Conservation (phyloP, 2,329 filamentous ascomycete genomes). For the Clarireedia paspali region DNA sequence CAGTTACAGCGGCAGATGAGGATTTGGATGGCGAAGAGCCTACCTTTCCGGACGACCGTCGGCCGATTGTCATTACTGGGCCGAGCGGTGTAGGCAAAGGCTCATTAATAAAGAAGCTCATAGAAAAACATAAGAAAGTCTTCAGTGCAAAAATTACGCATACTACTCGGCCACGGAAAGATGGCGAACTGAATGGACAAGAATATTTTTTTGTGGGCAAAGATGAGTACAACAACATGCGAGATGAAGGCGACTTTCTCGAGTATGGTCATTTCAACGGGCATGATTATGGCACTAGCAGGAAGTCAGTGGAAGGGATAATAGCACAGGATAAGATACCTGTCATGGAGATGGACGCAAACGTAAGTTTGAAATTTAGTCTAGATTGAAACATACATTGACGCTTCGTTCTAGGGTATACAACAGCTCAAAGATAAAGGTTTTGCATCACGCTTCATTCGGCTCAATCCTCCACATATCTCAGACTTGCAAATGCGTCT, state of each 20-base stretch:
- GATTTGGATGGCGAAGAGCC: conserved; percentile 30
- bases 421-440: conserved; percentile 50
- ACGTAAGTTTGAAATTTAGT: conserved; percentile 35
- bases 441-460: conserved; percentile 47
- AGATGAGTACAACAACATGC: conserved; percentile 48
- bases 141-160: conserved; percentile 53
- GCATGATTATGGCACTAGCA: conserved; percentile 48
- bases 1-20: conserved; percentile 28
- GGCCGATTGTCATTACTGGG: conserved; percentile 60
- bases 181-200: conserved; percentile 44
- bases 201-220: conserved; percentile 49
- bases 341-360: conserved; percentile 43
- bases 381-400: neutral
- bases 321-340: conserved; percentile 51
- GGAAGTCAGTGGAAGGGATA: conserved; percentile 44
- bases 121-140: conserved; percentile 54
- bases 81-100: conserved; percentile 55
- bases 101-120: conserved; percentile 53
- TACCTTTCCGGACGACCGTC: conserved; percentile 39
- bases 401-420: conserved; percentile 36
- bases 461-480: conserved; percentile 39
- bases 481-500: conserved; percentile 36
- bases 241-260: conserved; percentile 52
- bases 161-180: conserved; percentile 42
- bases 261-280: conserved; percentile 46